Evolutionary conservation across 352 stramenopile species (phyloP).

Genomic region (Pythium dissimile): DNA sequence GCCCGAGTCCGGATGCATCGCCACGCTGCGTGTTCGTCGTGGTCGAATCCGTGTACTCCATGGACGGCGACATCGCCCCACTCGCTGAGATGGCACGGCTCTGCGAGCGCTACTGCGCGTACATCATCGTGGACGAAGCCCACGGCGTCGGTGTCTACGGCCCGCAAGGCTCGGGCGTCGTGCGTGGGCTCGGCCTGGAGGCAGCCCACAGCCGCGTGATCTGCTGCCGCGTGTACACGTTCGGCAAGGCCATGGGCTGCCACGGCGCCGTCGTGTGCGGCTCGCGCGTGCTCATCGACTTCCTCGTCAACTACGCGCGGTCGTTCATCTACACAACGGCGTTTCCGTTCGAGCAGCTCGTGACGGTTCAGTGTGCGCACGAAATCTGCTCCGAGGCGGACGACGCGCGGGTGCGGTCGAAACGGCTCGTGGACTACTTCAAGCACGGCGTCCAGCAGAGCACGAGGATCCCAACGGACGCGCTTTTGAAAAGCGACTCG

Average conservation of each 20-base stretch:
- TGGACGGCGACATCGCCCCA: conserved; percentile 96
- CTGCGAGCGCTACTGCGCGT: conserved; percentile 74
- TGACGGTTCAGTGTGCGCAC: conserved; percentile 88
- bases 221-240: conserved; percentile 92
- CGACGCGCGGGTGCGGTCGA: conserved; percentile 35
- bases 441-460: conserved; percentile 39
- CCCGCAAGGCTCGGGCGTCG: conserved; percentile 64
- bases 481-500: conserved; percentile 64
- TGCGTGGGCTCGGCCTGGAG: conserved; percentile 73
- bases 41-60: conserved; percentile 98
- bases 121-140: conserved; percentile 96
- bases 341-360: conserved; percentile 90
- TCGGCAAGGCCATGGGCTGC: conserved; percentile 96
- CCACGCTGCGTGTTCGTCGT: conserved; percentile 87
- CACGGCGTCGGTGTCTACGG: conserved; percentile 92
- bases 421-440: conserved; percentile 81
- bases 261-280: conserved; percentile 94
- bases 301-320: conserved; percentile 96
- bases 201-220: conserved; percentile 60
- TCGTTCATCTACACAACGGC: conserved; percentile 98
- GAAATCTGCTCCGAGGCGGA: conserved; percentile 67
- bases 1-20: neutral
- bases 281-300: conserved; percentile 88
- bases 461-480: conserved; percentile 35
- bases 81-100: conserved; percentile 83